Percentiles rank a stretch among this genome's conserved stretches.
Conservation (phyloP, 2,329 filamentous ascomycete species). For the Beauveria pseudobassiana region DNA sequence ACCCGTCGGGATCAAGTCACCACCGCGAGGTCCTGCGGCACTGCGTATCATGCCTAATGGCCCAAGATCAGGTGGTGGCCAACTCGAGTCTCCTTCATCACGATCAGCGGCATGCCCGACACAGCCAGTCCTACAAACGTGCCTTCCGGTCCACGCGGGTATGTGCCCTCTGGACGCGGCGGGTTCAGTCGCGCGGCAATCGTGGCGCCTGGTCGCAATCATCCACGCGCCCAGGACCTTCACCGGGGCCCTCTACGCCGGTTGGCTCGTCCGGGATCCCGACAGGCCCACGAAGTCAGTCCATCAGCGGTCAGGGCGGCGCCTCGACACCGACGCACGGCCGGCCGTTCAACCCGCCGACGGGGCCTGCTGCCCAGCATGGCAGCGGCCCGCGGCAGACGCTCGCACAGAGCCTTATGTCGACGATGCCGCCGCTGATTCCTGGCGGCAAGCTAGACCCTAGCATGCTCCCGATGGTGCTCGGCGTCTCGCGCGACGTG, state of each 20-base stretch:
- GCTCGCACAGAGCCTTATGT: conserved; percentile 44
- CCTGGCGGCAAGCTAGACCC: conserved; percentile 49
- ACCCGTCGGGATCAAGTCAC: conserved; percentile 32
- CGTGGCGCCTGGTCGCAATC: conserved; percentile 37
- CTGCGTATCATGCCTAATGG: conserved; percentile 43
- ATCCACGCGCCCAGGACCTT: conserved; percentile 25
- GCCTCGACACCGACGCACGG: conserved; percentile 32
- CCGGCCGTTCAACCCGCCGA: conserved; percentile 49
- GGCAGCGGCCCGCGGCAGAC: conserved; percentile 30
- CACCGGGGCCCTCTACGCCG: conserved; percentile 32
- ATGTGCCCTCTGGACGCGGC: conserved; percentile 37
- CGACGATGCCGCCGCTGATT: conserved; percentile 43
- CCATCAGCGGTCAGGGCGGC: conserved; percentile 19
- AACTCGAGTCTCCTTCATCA: conserved; percentile 16
- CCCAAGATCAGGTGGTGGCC: conserved; percentile 19
- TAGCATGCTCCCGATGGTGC: conserved; percentile 33
- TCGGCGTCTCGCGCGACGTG: conserved; percentile 45
- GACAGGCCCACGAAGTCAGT: conserved; percentile 38
- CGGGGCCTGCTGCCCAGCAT: conserved; percentile 41
- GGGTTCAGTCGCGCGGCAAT: conserved; percentile 38
- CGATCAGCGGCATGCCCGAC: conserved; percentile 29
- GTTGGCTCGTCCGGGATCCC: conserved; percentile 36
- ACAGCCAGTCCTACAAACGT: conserved; percentile 40
- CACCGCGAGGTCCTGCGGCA: conserved; percentile 48
- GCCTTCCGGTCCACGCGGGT: conserved; percentile 48